phyloP scores from a whole-genome alignment of 257 asterid species.

The Eustoma russellianum region DNA sequence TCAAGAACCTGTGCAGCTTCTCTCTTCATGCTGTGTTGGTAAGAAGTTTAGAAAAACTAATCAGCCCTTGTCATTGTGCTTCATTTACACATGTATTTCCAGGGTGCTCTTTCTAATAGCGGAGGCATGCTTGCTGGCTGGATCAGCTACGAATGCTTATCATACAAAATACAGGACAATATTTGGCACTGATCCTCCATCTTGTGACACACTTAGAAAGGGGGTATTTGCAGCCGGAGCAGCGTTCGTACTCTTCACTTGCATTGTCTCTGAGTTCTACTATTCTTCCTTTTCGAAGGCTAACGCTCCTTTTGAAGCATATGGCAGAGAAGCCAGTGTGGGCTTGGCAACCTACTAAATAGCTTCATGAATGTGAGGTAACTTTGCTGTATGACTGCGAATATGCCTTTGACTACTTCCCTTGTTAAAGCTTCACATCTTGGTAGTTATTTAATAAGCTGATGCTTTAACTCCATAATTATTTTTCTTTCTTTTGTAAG shows the following conservation, averaged over 20 bases:
- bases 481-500: no score
- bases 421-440: no score
- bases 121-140: slow-evolving; percentile 77
- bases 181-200: slow-evolving; percentile 31
- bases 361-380: slow-evolving; percentile 6
- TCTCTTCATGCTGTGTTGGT: no score
- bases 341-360: slow-evolving; percentile 63
- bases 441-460: no score
- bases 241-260: slow-evolving; percentile 60
- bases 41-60: not conserved
- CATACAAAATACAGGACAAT: slow-evolving; percentile 62
- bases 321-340: slow-evolving; percentile 52
- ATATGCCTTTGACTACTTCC: no score
- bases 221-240: slow-evolving; percentile 98
- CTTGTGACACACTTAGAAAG: slow-evolving; percentile 78
- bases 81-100: slow-evolving; percentile 4
- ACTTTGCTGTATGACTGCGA: no score
- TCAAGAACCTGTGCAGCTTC: slow-evolving; percentile 52
- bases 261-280: slow-evolving; percentile 61
- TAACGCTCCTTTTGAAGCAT: slow-evolving; percentile 25
- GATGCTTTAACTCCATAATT: no score
- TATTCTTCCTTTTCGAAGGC: slow-evolving; percentile 54
- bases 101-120: slow-evolving; percentile 77
- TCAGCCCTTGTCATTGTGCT: no score
- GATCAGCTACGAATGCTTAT: slow-evolving; percentile 84